Base-by-base conservation (phyloP, 75 land plant species). In the Picea sitchensis region DNA sequence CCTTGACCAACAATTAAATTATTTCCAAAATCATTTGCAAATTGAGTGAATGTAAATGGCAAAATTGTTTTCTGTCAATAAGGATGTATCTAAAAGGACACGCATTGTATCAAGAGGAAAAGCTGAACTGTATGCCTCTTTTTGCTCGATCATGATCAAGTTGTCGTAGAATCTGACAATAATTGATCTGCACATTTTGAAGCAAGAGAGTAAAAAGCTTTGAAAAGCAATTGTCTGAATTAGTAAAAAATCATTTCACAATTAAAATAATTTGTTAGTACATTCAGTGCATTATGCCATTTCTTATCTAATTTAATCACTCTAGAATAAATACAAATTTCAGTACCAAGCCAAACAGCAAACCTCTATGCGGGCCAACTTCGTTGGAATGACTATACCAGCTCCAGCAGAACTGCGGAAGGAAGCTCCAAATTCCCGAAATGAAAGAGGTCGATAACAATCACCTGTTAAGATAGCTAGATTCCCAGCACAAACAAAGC, bases 281-380 rank as follows among this genome's bases (percentile, higher is more conserved):
- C 5, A 79, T 38, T 63, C 21, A 34, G 20, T 65, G n/a, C 71
- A 34, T 32, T 23, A 61, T 23, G 17, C 4, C 20, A 34, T 68
- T 23, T 13, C 51, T 59, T 81, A 14, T 31, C 80, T 36, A 6
- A 61, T 31, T 26, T 23, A 23, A 69, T 23, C 15, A 57, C 26
- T 26, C 18, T 17, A 34, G 13, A 57, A 68, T 57, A 36, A 26
- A 75, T 14, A 67, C 7, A 79, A 79, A 54, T 31, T 62, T 36
- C 56, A 69, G 58, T 72, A 41, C 14, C 23, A 58, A 61, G 23
- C 13, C 61, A 44, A 59, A 34, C 14, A 80, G 47, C 87, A 80
- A 17, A 96, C 99, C 99, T 96, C 99, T 76, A 95, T 85, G 38
- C 99, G 97, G 73, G 94, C 92, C 71, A 95, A 59, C 62, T 79